Conservation (phyloP, 139 green algal genomes). For the Tetradesmus obliquus region DNA sequence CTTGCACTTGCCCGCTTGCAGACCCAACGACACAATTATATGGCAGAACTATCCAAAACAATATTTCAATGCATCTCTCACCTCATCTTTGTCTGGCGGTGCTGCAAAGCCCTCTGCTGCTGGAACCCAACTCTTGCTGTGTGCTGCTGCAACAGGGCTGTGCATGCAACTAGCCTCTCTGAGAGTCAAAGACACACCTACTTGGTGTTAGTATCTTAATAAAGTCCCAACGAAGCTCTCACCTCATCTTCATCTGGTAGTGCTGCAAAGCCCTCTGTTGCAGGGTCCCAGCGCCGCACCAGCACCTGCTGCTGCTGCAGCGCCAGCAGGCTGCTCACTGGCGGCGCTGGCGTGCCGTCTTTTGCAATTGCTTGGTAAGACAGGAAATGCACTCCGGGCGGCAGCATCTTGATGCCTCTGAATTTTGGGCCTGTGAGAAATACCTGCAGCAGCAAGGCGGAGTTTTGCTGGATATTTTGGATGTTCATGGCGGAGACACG, state of each 20-base stretch:
- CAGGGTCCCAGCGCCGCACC: conserved; percentile 69
- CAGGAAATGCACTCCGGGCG: conserved; percentile 87
- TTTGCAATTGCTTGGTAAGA: conserved; percentile 68
- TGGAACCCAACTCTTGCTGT: too few relatives aligned
- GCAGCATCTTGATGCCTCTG: conserved; percentile 93
- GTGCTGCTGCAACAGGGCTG: too few relatives aligned
- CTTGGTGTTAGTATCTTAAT: too few relatives aligned
- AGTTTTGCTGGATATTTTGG: not conserved
- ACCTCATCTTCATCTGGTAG: conserved; percentile 78
- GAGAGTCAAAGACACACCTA: too few relatives aligned
- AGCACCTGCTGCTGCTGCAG: conserved; percentile 53
- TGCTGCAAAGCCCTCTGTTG: conserved; percentile 67
- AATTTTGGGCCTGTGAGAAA: conserved; percentile 86
- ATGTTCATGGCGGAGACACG: not conserved
- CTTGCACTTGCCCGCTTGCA: too few relatives aligned
- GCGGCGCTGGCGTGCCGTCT: conserved; percentile 43
- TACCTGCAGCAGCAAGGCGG: conserved; percentile 55
- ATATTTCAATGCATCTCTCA: too few relatives aligned
- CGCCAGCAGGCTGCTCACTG: conserved; percentile 17
- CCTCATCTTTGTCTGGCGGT: too few relatives aligned
- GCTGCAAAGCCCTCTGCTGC: too few relatives aligned
- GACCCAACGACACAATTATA: not conserved
- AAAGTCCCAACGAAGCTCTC: not conserved
- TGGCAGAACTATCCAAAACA: not conserved
- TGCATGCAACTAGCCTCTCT: too few relatives aligned